Percentiles rank a stretch among this genome's conserved stretches.
Evolutionary conservation across 1,284 basidiomycete genomes (phyloP).

Genomic region (Neotropicomus parvogracilis): DNA sequence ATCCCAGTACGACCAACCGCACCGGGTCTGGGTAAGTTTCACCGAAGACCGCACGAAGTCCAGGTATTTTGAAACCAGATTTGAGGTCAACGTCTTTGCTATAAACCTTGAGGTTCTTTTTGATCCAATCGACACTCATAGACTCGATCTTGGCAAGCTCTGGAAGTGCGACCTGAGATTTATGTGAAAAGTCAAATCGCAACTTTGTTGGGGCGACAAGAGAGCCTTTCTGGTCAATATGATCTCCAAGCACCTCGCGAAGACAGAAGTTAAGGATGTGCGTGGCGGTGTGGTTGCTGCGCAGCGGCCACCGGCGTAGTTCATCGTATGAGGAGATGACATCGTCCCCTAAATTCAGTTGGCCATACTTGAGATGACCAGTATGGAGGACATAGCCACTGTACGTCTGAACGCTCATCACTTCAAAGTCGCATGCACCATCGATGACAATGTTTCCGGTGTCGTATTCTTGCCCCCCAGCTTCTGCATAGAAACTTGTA

Average conservation of each 20-base stretch:
- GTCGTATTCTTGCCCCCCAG: constrained; percentile 96
- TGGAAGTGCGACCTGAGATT: constrained; percentile 70
- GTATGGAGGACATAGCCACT: constrained; percentile 89
- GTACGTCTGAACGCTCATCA: constrained; percentile 87
- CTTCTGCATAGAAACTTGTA: constrained; percentile 98
- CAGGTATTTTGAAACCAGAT: constrained; percentile 84
- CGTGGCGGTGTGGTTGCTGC: constrained; percentile 98
- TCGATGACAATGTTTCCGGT: constrained; percentile 94
- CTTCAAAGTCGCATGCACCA: constrained; percentile 88
- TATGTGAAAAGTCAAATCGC: constrained; percentile 98
- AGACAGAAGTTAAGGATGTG: constrained; percentile 96
- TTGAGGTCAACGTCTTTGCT: constrained; percentile 85
- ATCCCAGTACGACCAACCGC: constrained; percentile 89
- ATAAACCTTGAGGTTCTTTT: constrained; percentile 83
- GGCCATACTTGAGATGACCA: constrained; percentile 79
- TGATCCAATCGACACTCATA: constrained; percentile 87
- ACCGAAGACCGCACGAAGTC: constrained; percentile 94
- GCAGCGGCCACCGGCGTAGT: constrained; percentile 91
- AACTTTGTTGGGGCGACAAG: constrained; percentile 94
- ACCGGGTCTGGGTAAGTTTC: constrained; percentile 98
- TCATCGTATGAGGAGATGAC: constrained; percentile 78
- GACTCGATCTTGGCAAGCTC: constrained; percentile 85
- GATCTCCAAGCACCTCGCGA: constrained; percentile 91
- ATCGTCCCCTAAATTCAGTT: constrained; percentile 63
- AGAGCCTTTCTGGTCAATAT: constrained; percentile 97